Conservation (phyloP, 306 rosid species). For the Fagus sylvatica region DNA sequence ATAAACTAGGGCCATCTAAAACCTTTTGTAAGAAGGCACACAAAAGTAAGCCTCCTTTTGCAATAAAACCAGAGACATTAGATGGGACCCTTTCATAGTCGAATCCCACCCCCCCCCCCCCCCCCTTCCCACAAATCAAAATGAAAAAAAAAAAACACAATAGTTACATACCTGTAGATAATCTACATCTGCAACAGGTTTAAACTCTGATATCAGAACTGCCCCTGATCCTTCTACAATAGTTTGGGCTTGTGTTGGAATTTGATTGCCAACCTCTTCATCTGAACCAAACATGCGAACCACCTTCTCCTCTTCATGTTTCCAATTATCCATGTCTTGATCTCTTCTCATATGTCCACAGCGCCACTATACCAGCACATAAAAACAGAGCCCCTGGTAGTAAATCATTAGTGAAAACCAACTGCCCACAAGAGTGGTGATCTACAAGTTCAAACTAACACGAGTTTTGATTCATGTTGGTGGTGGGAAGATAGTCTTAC, state of each 20-base stretch:
- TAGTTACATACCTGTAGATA: slow-evolving; percentile 74
- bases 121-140: background rate
- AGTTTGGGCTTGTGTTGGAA: slow-evolving; percentile 89
- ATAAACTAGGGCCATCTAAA: no score
- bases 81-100: background rate
- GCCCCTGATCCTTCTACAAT: slow-evolving; percentile 76
- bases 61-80: background rate
- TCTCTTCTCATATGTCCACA: slow-evolving; percentile 55
- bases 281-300: slow-evolving; percentile 61
- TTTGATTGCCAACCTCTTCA: slow-evolving; percentile 61
- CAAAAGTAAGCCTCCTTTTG: no score
- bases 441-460: slow-evolving; percentile 25
- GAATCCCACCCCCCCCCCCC: background rate
- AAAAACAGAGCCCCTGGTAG: slow-evolving; percentile 81
- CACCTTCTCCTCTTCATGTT: slow-evolving; percentile 36
- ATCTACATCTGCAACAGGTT: slow-evolving; percentile 85
- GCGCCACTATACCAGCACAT: slow-evolving; percentile 81
- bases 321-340: slow-evolving; percentile 27
- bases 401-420: slow-evolving; percentile 89
- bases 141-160: slow-evolving; percentile 4
- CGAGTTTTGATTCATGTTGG: background rate
- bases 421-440: slow-evolving; percentile 56
- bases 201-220: slow-evolving; percentile 58
- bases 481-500: background rate
- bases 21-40: no score